These are phyloP conservation scores for Xylogone sp. DNA, from an alignment of 2,329 filamentous ascomycete genomes.

Conservation along the genomic window DNA sequence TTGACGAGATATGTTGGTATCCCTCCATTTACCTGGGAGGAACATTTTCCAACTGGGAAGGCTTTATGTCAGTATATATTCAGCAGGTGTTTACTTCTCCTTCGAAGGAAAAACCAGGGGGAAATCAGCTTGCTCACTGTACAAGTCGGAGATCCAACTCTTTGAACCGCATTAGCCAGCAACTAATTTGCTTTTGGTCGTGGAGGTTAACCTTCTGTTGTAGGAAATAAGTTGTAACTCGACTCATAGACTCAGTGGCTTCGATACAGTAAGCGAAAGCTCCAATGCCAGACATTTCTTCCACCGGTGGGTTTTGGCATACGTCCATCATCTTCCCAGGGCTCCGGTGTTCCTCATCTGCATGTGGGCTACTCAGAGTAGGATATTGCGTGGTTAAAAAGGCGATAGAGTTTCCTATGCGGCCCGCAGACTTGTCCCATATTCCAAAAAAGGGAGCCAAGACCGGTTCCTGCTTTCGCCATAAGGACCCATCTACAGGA, in stretches of 20 bases:
- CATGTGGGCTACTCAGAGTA: neutral
- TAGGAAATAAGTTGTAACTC: constrained; percentile 41
- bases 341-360: neutral
- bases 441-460: neutral
- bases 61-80: neutral
- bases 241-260: constrained; percentile 41
- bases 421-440: neutral
- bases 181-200: constrained; percentile 34
- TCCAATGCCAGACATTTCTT: constrained; percentile 37
- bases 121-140: constrained; percentile 28
- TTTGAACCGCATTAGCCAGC: constrained; percentile 43
- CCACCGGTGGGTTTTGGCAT: constrained; percentile 11
- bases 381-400: too few species aligned
- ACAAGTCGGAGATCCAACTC: constrained; percentile 42
- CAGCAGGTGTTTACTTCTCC: too few species aligned
- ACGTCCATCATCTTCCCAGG: neutral
- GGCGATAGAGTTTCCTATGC: neutral
- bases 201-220: constrained; percentile 38
- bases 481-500: neutral
- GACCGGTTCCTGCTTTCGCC: neutral
- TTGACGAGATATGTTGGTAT: constrained; percentile 16
- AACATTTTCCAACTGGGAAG: constrained; percentile 40
- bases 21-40: constrained; percentile 38
- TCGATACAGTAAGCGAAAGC: constrained; percentile 44
- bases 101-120: too few species aligned